Percentiles rank a stretch among this genome's conserved stretches.
phyloP scores from a whole-genome alignment of 2,329 filamentous ascomycete genomes.

The Mycosphaerella sp. region DNA sequence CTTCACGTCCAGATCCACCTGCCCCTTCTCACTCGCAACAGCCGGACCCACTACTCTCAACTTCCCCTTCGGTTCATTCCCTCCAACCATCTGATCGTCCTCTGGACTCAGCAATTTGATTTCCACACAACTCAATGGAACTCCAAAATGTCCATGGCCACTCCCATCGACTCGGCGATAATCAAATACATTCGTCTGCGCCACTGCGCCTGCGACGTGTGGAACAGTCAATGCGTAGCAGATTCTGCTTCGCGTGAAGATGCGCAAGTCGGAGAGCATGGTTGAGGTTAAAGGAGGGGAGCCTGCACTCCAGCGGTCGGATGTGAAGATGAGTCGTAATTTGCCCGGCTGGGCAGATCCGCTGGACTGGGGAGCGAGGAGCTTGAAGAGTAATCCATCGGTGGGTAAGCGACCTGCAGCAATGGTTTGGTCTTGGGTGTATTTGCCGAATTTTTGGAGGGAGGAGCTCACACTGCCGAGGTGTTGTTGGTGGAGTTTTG shows the following conservation, averaged over 20 bases:
- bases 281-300: slow-evolving; percentile 60
- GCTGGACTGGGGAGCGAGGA: slow-evolving; percentile 49
- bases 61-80: slow-evolving; percentile 44
- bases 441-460: slow-evolving; percentile 63
- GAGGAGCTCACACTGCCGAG: slow-evolving; percentile 51
- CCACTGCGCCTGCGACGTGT: slow-evolving; percentile 80
- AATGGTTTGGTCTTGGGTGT: slow-evolving; percentile 63
- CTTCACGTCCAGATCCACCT: slow-evolving; percentile 57
- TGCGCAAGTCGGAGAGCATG: slow-evolving; percentile 71
- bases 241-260: slow-evolving; percentile 72
- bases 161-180: slow-evolving; percentile 56
- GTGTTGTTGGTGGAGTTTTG: slow-evolving; percentile 59
- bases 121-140: slow-evolving; percentile 74
- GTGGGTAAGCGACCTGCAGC: slow-evolving; percentile 68
- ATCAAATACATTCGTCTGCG: slow-evolving; percentile 82
- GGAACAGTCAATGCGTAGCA: slow-evolving; percentile 79
- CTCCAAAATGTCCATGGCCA: slow-evolving; percentile 65
- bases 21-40: slow-evolving; percentile 55
- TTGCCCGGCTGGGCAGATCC: slow-evolving; percentile 61
- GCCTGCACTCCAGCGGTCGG: slow-evolving; percentile 61
- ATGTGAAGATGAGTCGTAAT: slow-evolving; percentile 73
- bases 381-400: slow-evolving; percentile 55
- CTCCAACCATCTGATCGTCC: slow-evolving; percentile 54
- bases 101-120: slow-evolving; percentile 44
- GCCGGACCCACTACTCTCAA: slow-evolving; percentile 67